Evolutionary conservation across 129 eudicot genomes (phyloP).

Genomic region (Oenanthe sinensis): DNA sequence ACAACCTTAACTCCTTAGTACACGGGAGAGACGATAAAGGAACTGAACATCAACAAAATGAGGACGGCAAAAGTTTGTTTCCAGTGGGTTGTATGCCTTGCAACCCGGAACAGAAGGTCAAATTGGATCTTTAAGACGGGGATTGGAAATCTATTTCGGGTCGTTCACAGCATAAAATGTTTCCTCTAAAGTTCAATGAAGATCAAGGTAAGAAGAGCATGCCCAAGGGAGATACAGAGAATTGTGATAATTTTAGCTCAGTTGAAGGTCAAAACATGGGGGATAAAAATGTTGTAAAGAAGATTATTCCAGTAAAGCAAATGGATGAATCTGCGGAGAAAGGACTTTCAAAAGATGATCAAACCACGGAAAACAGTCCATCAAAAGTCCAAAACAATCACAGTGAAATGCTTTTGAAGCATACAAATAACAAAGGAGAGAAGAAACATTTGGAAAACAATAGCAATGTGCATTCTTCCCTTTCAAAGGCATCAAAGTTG

Average conservation of each 20-base stretch:
- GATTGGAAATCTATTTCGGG: constrained; percentile 6
- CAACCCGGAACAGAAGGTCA: constrained; percentile 19
- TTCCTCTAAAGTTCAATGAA: neutral
- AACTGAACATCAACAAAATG: constrained; percentile 14
- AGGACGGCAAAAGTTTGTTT: constrained; percentile 21
- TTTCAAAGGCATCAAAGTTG: constrained; percentile 49
- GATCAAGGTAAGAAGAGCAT: constrained; percentile 8
- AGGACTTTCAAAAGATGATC: neutral
- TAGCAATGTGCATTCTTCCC: constrained; percentile 18
- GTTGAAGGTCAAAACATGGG: constrained; percentile 10
- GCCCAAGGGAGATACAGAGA: neutral
- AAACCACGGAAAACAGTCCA: neutral
- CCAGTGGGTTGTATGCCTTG: constrained; percentile 57
- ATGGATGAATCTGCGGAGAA: constrained; percentile 18
- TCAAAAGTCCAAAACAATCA: neutral
- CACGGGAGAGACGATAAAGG: constrained; percentile 21
- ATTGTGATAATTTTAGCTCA: constrained; percentile 6
- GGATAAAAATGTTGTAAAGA: constrained; percentile 14
- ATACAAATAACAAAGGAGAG: constrained; percentile 1
- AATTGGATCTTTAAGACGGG: constrained; percentile 10
- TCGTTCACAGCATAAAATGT: neutral
- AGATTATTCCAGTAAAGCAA: constrained; percentile 49
- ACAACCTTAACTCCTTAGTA: constrained; percentile 13
- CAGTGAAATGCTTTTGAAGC: constrained; percentile 23
- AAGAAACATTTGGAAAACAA: constrained; percentile 1